These are phyloP conservation scores for Lentinula edodes DNA, from an alignment of 768 basidiomycete species.

Conservation along the genomic window DNA sequence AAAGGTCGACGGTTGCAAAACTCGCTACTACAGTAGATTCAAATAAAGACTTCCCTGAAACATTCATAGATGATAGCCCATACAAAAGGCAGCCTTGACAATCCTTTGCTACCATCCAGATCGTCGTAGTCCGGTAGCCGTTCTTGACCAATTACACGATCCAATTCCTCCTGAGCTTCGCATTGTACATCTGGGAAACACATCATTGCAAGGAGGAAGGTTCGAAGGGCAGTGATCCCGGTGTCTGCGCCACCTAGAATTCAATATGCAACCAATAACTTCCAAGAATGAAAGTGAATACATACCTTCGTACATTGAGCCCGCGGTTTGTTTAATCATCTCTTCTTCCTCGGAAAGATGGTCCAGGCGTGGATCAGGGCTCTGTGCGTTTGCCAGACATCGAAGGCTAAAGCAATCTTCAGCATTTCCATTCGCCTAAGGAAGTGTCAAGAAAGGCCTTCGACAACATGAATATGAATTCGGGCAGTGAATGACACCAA, in stretches of 20 bases:
- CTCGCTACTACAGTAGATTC: no score
- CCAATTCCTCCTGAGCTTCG: neutral
- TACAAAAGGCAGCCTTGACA: neutral
- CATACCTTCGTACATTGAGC: neutral
- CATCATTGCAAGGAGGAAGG: neutral
- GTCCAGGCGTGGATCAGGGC: neutral
- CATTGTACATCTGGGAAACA: neutral
- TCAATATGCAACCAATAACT: no score
- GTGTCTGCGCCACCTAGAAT: neutral
- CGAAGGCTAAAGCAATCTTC: neutral
- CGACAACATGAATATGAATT: neutral
- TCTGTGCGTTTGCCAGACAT: neutral
- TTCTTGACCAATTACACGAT: neutral
- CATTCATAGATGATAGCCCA: neutral
- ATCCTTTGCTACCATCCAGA: neutral
- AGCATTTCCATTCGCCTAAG: neutral
- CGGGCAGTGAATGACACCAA: neutral
- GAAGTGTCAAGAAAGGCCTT: neutral
- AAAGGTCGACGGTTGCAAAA: no score
- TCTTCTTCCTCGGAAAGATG: neutral
- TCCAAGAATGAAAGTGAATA: no score
- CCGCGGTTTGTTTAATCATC: conserved; percentile 4
- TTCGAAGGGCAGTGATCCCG: neutral
- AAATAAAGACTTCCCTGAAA: neutral
- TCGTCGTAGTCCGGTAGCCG: neutral